Conservation (phyloP, 2,329 filamentous ascomycete species). For the Colletotrichum caudatum region DNA sequence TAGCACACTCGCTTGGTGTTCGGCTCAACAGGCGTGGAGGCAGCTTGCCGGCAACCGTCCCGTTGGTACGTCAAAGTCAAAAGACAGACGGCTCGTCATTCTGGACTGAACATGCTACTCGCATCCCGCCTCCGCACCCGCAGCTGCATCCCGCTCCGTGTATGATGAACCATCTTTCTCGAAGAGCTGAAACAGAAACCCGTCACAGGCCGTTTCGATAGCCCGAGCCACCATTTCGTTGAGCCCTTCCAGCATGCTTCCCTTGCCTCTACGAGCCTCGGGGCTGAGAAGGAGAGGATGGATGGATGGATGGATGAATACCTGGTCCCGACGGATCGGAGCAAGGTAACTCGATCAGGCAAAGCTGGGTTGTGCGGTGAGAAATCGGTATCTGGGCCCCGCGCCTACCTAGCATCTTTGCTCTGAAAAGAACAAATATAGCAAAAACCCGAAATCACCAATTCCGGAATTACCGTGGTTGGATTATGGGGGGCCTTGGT, state of each 20-base stretch:
- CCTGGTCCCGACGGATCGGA: constrained; percentile 28
- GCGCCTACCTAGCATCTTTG: constrained; percentile 23
- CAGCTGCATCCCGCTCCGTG: constrained; percentile 19
- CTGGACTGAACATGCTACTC: constrained; percentile 20
- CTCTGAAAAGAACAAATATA: background rate
- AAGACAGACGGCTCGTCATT: constrained; percentile 32
- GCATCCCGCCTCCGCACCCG: constrained; percentile 35
- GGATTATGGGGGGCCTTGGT: background rate
- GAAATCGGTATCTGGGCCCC: constrained; percentile 10
- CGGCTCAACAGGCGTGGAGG: background rate
- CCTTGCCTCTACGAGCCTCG: background rate
- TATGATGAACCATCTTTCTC: background rate
- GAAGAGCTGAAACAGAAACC: background rate
- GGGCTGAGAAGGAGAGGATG: constrained; percentile 5
- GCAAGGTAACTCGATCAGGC: constrained; percentile 35
- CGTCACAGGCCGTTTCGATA: background rate
- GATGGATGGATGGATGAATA: background rate
- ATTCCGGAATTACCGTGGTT: constrained; percentile 20
- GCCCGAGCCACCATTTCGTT: background rate
- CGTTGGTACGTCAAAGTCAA: constrained; percentile 30
- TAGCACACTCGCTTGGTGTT: too few species aligned
- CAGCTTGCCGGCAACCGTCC: constrained; percentile 2
- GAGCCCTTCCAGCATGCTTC: background rate
- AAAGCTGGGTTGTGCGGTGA: constrained; percentile 22
- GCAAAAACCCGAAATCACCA: background rate